A percentile compares a stretch with the other conserved stretches of the same genome.
Evolutionary conservation across 148 eudicot genomes (phyloP).

Genomic region (Linanthus parryae): DNA sequence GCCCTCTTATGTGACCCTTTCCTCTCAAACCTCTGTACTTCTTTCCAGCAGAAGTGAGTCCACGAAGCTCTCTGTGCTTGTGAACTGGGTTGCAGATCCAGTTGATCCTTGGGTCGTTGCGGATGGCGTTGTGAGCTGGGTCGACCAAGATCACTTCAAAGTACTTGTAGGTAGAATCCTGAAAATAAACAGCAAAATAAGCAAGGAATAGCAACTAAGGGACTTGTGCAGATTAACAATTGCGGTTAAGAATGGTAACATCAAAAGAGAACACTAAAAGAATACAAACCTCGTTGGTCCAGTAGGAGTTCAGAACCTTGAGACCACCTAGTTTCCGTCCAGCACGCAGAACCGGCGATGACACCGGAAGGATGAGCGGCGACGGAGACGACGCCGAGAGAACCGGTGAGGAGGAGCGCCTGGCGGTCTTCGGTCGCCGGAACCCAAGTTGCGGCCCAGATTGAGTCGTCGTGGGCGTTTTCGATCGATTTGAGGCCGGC

Average conservation of each 20-base stretch:
- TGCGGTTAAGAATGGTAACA: no score
- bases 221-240: no score
- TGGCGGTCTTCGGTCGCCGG: no score
- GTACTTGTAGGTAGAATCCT: conserved; percentile 52
- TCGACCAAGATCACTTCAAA: conserved; percentile 46
- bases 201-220: no score
- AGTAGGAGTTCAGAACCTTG: conserved; percentile 42
- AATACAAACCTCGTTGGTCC: conserved; percentile 36
- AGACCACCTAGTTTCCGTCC: conserved; percentile 31
- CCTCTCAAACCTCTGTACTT: conserved; percentile 45
- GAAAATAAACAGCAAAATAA: conserved; percentile 1
- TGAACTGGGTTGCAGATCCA: conserved; percentile 56
- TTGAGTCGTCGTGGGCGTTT: no score
- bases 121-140: conserved; percentile 38
- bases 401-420: no score
- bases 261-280: no score
- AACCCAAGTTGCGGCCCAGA: no score
- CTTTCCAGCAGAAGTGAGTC: conserved; percentile 50
- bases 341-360: no score
- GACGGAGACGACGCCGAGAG: no score
- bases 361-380: no score
- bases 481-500: no score
- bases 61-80: conserved; percentile 51
- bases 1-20: conserved; percentile 40
- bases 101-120: conserved; percentile 47